phyloP scores from a whole-genome alignment of 1,284 basidiomycete genomes.

The Microbotryum scabiosae region DNA sequence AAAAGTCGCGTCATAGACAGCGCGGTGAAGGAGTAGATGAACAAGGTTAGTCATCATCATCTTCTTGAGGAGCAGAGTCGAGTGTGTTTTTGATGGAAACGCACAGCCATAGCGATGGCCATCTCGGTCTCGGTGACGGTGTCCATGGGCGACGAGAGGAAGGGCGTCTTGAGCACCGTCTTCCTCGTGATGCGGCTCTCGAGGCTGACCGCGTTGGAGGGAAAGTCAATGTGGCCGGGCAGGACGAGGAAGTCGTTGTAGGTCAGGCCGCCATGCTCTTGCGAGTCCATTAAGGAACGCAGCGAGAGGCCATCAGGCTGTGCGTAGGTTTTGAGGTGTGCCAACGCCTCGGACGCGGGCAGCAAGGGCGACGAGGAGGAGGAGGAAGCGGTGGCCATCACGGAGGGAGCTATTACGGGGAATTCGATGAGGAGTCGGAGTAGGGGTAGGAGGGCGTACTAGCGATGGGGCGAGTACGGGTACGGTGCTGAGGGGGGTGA shows the following conservation, averaged over 20 bases:
- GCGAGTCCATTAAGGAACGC: constrained; percentile 81
- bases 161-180: constrained; percentile 77
- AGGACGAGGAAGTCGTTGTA: constrained; percentile 55
- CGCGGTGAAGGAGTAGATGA: too few relatives aligned
- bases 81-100: constrained; percentile 34
- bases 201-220: constrained; percentile 68
- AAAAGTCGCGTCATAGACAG: too few relatives aligned
- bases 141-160: constrained; percentile 98
- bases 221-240: constrained; percentile 95
- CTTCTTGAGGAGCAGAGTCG: too few relatives aligned
- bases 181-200: constrained; percentile 86
- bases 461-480: too few relatives aligned
- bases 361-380: background rate
- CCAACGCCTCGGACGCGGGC: constrained; percentile 48
- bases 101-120: constrained; percentile 88
- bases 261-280: constrained; percentile 81
- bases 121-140: constrained; percentile 96
- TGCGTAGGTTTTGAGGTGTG: constrained; percentile 63
- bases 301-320: constrained; percentile 79
- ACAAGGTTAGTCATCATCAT: too few relatives aligned
- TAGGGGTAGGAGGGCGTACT: too few relatives aligned
- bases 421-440: too few relatives aligned
- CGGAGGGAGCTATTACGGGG: too few relatives aligned
- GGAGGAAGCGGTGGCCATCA: too few relatives aligned
- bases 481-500: too few relatives aligned